Percentiles rank a stretch among this genome's conserved stretches.
Evolutionary conservation across 176 grass and related monocot genomes (phyloP).

Genomic region (Canna indica): DNA sequence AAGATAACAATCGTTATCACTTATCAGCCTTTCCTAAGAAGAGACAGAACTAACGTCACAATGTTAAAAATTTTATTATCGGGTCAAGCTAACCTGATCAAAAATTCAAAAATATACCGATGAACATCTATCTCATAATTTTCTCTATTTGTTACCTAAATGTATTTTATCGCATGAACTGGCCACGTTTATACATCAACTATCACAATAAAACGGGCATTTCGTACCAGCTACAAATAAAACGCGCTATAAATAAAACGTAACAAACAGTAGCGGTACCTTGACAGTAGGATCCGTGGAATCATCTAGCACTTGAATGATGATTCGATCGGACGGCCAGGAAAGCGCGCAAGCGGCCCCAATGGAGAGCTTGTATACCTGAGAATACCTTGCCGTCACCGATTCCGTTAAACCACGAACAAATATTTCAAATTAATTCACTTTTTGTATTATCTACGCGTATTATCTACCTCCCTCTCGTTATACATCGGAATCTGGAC

Average conservation of each 20-base stretch:
- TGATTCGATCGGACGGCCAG: constrained; percentile 88
- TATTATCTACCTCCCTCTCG: constrained; percentile 59
- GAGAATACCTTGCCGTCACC: neutral
- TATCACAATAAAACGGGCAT: no score
- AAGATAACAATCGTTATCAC: no score
- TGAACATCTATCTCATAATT: no score
- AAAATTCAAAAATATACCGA: no score
- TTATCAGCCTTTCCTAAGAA: no score
- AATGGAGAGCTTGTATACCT: constrained; percentile 97
- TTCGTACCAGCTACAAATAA: no score
- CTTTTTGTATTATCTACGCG: neutral
- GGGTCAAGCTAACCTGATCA: no score
- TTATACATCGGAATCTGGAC: constrained; percentile 99
- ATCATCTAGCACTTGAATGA: constrained; percentile 82
- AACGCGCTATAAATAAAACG: neutral
- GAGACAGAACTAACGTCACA: no score
- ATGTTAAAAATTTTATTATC: no score
- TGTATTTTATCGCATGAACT: no score
- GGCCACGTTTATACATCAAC: no score
- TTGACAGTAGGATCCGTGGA: constrained; percentile 86
- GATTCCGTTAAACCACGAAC: neutral
- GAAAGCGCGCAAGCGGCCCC: constrained; percentile 59
- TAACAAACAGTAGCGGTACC: constrained; percentile 26
- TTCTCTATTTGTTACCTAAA: no score
- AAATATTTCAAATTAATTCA: neutral